Evolutionary conservation across 345 rosid genomes (phyloP).

Genomic region (Eucalyptus regnans): DNA sequence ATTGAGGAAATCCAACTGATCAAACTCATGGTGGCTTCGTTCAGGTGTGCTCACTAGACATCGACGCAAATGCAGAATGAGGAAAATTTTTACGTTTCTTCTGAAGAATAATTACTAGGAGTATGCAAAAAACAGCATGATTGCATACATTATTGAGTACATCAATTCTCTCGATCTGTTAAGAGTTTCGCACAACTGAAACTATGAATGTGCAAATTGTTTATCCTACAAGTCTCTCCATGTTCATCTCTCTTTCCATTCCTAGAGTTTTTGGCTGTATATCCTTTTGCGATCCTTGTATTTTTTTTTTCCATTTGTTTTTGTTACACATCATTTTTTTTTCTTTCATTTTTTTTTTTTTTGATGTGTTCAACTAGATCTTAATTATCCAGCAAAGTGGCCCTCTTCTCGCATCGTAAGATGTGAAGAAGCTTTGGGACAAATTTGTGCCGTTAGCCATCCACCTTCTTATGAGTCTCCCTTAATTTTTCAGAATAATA

Average conservation of each 20-base stretch:
- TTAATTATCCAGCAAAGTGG: not conserved
- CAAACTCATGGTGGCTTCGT: not conserved
- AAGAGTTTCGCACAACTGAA: not conserved
- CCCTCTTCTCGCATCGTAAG: not conserved
- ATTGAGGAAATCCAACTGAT: not conserved
- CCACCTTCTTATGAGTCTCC: not conserved
- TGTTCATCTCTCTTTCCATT: not conserved
- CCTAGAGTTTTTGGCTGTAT: not conserved
- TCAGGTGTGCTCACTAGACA: not conserved
- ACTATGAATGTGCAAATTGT: not conserved
- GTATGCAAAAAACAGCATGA: not conserved
- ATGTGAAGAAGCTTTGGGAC: not conserved
- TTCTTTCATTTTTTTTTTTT: no score
- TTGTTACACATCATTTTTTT: not conserved
- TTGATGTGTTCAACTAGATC: not conserved
- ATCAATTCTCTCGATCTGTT: not conserved
- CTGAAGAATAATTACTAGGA: not conserved
- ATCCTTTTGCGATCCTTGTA: no score
- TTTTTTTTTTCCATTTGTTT: no score
- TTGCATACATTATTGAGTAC: not conserved
- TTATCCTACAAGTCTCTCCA: not conserved
- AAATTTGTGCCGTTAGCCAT: not conserved
- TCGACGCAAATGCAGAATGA: not conserved
- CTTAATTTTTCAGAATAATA: no score
- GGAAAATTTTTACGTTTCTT: not conserved